phyloP scores from a whole-genome alignment of 331 rosid genomes.

The Quercus lobata region DNA sequence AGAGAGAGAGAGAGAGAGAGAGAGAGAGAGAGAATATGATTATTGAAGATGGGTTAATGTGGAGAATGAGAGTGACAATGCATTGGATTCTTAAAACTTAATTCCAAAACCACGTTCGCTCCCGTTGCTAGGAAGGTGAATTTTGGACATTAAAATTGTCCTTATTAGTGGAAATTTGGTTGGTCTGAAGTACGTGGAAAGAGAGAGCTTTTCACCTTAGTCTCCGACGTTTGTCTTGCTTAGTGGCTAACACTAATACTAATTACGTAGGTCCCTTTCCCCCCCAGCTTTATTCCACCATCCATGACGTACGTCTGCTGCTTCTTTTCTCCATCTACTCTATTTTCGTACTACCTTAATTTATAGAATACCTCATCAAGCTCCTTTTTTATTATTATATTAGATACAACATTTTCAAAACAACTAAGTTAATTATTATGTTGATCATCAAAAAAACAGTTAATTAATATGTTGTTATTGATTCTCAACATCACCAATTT shows the following conservation, averaged over 20 bases:
- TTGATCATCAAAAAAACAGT: no score
- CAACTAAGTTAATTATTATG: no score
- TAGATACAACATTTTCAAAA: no score
- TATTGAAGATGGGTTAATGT: no score
- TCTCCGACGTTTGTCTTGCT: background rate
- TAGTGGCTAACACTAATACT: constrained; percentile 19
- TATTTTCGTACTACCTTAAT: background rate
- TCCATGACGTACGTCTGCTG: background rate
- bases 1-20: no score
- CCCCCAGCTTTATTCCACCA: constrained; percentile 11
- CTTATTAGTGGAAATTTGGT: background rate
- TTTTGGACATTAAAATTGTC: constrained; percentile 19
- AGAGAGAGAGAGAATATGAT: no score
- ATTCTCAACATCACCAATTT: no score
- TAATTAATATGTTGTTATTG: no score
- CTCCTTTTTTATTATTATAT: no score
- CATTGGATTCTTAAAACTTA: background rate
- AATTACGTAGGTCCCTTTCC: constrained; percentile 20
- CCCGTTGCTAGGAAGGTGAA: constrained; percentile 12
- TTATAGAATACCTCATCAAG: no score
- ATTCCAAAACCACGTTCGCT: background rate
- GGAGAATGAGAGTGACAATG: background rate
- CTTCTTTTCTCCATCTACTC: background rate
- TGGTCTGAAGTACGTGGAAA: constrained; percentile 4
- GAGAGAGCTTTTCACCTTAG: background rate